Base-by-base conservation (phyloP, 2,329 filamentous ascomycete species). In the Daldinia sp. region DNA sequence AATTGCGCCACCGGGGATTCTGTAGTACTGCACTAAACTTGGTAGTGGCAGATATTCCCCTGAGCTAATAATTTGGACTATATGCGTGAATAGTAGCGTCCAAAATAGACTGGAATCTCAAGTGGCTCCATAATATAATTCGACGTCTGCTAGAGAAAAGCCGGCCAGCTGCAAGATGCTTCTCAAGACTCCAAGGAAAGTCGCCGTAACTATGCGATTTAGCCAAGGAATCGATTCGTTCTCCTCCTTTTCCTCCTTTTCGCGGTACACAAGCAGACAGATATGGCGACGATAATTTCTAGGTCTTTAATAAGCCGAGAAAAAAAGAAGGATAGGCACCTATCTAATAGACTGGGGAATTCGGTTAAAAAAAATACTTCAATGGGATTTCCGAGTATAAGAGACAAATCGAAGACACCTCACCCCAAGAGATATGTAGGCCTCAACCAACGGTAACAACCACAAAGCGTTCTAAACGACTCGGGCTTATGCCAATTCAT, bases 1-100 rank as follows among this genome's bases (percentile, higher is more conserved):
- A 84, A 82, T 73, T 80, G 77, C 67, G 78, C 77, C 76, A 87
- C 82, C 55, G 71, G 71, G 69, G 70, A 72, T 4, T 39, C 15
- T n/a, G 35, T 19, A 39, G 15, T 15, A 39, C 6, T 39, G 15
- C 15, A 39, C 39, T 27, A 27, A 7, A 10, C 15, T 23, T 7
- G n/a, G 6, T 43, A 43, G 21, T n/a, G 21, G n/a, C 3, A 23
- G 21, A 45, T 45, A 27, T 11, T 45, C 10, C 39, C 13, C n/a
- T n/a, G n/a, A 9, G 3, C 2, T 1, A 7, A 4, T 45, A 23
- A 27, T 21, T n/a, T 27, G 21, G 2, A 27, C 9, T 45, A 45
- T 45, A 45, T 45, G 3, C 13, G 1, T 45, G 27, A n/a, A 15
- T 13, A 45, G 9, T 13, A 25, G 19, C 10, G 4, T 2, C 15